Percentiles rank a stretch among this genome's conserved stretches.
These are phyloP conservation scores for Cucumis melo DNA, from an alignment of 306 rosid species.

Conservation along the genomic window DNA sequence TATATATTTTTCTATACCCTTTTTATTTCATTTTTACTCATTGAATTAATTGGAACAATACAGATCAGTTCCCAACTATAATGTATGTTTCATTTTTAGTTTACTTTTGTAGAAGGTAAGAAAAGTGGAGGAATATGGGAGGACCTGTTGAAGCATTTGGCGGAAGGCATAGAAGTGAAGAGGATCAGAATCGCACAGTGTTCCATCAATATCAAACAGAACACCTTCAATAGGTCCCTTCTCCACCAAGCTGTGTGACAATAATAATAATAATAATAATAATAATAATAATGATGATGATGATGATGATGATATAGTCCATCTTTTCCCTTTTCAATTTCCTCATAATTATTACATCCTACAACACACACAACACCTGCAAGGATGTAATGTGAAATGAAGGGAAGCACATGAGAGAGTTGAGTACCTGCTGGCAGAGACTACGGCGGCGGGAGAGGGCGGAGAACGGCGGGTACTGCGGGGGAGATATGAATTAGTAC, in stretches of 20 bases:
- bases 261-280: background rate
- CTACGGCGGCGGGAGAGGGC: background rate
- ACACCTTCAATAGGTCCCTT: slow-evolving; percentile 25
- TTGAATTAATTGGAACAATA: too few relatives aligned
- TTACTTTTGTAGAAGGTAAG: too few relatives aligned
- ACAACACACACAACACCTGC: too few relatives aligned
- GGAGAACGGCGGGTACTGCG: background rate
- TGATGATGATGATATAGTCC: too few relatives aligned
- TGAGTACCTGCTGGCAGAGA: background rate
- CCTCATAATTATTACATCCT: too few relatives aligned
- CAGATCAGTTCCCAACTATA: too few relatives aligned
- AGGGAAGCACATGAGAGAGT: background rate
- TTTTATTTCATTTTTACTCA: too few relatives aligned
- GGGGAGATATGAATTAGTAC: background rate
- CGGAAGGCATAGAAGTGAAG: slow-evolving; percentile 25
- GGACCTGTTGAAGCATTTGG: slow-evolving; percentile 31
- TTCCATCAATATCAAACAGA: slow-evolving; percentile 42
- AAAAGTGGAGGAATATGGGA: background rate
- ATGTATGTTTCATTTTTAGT: too few relatives aligned
- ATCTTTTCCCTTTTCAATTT: too few relatives aligned
- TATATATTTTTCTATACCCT: too few relatives aligned
- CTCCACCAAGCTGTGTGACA: background rate
- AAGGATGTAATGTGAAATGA: background rate
- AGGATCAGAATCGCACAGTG: slow-evolving; percentile 35
- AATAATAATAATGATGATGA: too few relatives aligned